Evolutionary conservation across 306 rosid genomes (phyloP).

Genomic region (Prunus mira): DNA sequence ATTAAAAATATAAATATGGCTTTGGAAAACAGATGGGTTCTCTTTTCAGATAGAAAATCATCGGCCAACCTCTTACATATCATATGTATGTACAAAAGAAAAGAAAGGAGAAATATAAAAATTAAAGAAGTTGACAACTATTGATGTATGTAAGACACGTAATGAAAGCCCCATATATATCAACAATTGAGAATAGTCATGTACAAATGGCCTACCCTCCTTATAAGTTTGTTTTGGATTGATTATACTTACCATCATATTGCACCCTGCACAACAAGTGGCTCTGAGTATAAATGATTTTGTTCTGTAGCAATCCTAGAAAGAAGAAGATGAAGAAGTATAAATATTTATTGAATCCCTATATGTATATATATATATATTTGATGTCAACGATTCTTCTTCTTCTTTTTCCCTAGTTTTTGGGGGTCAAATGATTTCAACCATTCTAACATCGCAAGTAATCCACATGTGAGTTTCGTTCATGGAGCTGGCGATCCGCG

Average conservation of each 20-base stretch:
- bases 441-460: constrained; percentile 2
- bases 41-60: background rate
- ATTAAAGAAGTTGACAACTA: background rate
- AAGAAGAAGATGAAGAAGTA: background rate
- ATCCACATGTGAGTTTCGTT: constrained; percentile 7
- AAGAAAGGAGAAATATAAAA: too few species aligned
- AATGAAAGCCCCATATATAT: background rate
- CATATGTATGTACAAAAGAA: background rate
- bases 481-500: constrained; percentile 9
- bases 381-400: too few species aligned
- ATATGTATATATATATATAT: too few species aligned
- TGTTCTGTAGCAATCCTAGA: background rate
- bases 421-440: background rate
- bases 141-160: background rate
- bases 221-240: background rate
- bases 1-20: background rate
- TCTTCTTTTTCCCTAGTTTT: too few species aligned
- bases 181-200: background rate
- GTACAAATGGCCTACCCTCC: background rate
- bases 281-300: background rate
- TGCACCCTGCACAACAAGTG: background rate
- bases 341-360: background rate
- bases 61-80: background rate
- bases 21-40: background rate
- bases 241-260: background rate